phyloP scores from a whole-genome alignment of 495 filamentous ascomycete genomes.

The Penicillium diatomitis region DNA sequence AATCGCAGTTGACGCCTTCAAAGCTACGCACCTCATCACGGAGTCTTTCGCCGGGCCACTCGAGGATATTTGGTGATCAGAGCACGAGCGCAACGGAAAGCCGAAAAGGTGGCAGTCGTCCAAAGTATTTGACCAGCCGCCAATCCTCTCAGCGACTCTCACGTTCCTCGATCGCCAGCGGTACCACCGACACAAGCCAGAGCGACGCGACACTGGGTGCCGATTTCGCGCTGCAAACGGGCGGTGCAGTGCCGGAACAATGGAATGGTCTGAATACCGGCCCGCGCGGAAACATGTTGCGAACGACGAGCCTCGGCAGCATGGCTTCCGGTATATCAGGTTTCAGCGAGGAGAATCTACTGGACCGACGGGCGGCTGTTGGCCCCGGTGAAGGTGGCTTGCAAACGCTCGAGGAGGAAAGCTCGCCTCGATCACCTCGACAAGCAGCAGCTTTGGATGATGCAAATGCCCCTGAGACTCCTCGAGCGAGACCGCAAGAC shows the following conservation, averaged over 20 bases:
- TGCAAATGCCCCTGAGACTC: slow-evolving; percentile 26
- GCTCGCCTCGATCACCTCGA: slow-evolving; percentile 28
- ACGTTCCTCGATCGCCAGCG: slow-evolving; percentile 61
- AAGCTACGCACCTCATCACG: slow-evolving; percentile 18
- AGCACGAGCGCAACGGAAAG: slow-evolving; percentile 21
- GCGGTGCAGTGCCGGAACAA: slow-evolving; percentile 62
- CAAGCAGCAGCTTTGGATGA: slow-evolving; percentile 22
- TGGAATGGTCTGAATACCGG: slow-evolving; percentile 33
- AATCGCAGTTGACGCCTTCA: slow-evolving; percentile 26
- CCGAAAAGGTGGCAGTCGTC: slow-evolving; percentile 40
- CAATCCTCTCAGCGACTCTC: slow-evolving; percentile 72
- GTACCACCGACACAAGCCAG: slow-evolving; percentile 46
- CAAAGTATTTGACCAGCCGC: slow-evolving; percentile 64
- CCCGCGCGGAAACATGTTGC: slow-evolving; percentile 49
- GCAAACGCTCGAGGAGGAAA: slow-evolving; percentile 53
- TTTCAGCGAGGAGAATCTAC: slow-evolving; percentile 50
- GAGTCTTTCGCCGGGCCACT: slow-evolving; percentile 30
- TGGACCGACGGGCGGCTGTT: slow-evolving; percentile 30
- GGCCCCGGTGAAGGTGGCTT: slow-evolving; percentile 43
- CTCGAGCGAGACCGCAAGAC: slow-evolving; percentile 38
- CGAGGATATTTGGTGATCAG: slow-evolving; percentile 25
- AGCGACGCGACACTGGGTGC: slow-evolving; percentile 70
- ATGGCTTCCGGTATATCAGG: slow-evolving; percentile 88
- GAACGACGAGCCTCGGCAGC: slow-evolving; percentile 84
- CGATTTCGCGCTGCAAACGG: slow-evolving; percentile 79